Evolutionary conservation across 306 rosid species (phyloP), one percentile per base, ranked within the genome.

Genomic region (Quercus suber): DNA sequence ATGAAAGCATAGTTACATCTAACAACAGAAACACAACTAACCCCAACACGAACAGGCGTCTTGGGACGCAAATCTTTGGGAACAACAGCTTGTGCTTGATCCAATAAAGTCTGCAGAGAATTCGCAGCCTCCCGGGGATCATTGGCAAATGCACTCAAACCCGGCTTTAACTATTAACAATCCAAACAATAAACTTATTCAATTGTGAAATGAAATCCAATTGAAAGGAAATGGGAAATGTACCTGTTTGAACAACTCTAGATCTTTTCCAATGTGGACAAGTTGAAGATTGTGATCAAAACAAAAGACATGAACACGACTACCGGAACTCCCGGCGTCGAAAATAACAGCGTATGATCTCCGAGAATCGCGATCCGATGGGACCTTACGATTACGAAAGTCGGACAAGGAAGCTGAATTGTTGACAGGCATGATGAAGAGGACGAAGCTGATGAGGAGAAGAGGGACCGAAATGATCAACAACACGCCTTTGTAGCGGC

Each of bases 281-380:
- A 96, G 99, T 86, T 96, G 90, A 28, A 91, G 88, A 43, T 84
- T 82, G 17, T 78, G 82, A 43, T 96, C 97, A 60, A 96, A 96
- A 69, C 87, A 84, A 74, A 90, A 96, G 69, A 96, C 99, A 61
- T 96, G 99, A 71, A 96, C 98, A 25, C 99, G 99, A 82, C 99
- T 96, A 60, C 99, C 99, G 25, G 99, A 96, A 89, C 99, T 96
- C 8, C 99, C 98, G 28, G 99, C 99, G 51, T 96, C 99, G 75
- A 96, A 93, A 41, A 96, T 90, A 33, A 93, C 98, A 19, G 98
- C 99, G 73, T 64, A 96, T 28, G 93, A 77, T 71, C 73, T 45
- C 12, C 79, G 55, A 25, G 81, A 74, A 69, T 77, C 86, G 71
- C 75, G 85, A 35, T 83, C 78, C 12, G 96, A 89, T 2, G 94